Base-by-base conservation (phyloP, 2,329 filamentous ascomycete genomes). In the Falciphora oryzae region DNA sequence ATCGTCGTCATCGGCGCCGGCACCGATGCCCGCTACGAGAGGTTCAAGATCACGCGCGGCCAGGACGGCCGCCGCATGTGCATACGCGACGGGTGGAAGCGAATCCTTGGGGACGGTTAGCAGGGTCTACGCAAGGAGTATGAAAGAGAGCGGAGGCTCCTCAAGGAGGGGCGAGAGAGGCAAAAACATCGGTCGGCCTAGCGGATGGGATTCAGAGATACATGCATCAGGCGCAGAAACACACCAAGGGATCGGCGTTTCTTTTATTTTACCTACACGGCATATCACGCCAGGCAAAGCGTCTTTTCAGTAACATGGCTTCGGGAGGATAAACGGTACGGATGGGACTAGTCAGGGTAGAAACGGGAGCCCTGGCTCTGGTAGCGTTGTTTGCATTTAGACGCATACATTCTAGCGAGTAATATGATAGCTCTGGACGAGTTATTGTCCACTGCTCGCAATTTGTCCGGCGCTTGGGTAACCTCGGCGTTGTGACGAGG, bases 21-120 rank as follows among this genome's bases (percentile, higher is more conserved):
- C 0, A 83, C 84, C 66, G 91, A 95, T 73, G 90, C 90, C 22
- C 83, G 90, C 62, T 97, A 93, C 92, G 93, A 97, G 78, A 93
- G 90, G 67, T 97, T 96, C 71, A 80, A 88, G 27, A 79, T 96
- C 63, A 82, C 82, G n/a, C 83, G 89, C 64, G 84, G 84, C 18
- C 84, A 88, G 28, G 87, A 90, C 67, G 90, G 91, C 13, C 86
- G 85, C 68, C 82, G 87, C 59, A 80, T 85, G 63, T 85, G 90
- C 67, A 78, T 86, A 35, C 83, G 90, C 67, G 25, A 27, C 57
- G 57, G 57, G 25, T 58, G 57, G 57, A 58, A 22, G 57, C 57
- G 27, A 4, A 22, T 58, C 25, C 57, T 58, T 11, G 57, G 13
- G 2, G 11, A 25, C 13, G 7, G 22, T 8, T 53, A 53, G 44